Evolutionary conservation across 2,329 filamentous ascomycete genomes (phyloP), one percentile per base, ranked within the genome.

Genomic region (Ploettnerulaceae sp.): DNA sequence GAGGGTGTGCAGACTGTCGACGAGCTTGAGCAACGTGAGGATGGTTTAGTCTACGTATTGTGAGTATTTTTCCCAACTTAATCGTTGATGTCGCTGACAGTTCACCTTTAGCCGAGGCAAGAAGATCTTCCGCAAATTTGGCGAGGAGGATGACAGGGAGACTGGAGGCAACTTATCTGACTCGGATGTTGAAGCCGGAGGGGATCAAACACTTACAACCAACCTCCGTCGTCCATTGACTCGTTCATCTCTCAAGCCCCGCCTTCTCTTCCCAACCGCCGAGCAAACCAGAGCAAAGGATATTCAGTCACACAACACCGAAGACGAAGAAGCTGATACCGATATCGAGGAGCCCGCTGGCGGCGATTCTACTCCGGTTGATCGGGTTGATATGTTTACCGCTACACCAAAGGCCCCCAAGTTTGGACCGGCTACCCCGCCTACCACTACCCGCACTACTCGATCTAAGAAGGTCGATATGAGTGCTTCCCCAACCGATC

Each of bases 1-100:
- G 76, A 81, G 60, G 76, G 76, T 22, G 67, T 71, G 20, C 53
- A 56, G 14, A 47, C 51, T 28, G 25, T 60, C 20, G 59, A 63
- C 56, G 69, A 76, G 2, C 70, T 89, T 50, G 77, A 86, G 5
- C 76, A 84, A 35, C 81, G 84, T 22, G 75, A 82, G 3, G 84
- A 91, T 64, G 87, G 87, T 49, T 75, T 89, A 61, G 71, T 89
- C 51, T 88, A 82, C 58, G 76, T 82, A 9, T 91, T 91, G 85
- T 89, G 74, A 76, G 85, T 82, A 14, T n/a, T 35, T 44, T 9
- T 33, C 12, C 2, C n/a, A 25, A 9, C n/a, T 40, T 25, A 11
- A 12, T 29, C 8, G 17, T 21, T 18, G 22, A n/a, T 17, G 22
- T 15, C n/a, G 32, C 60, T 65, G 64, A 65, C 52, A 38, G 46